Percentiles rank a stretch among this genome's conserved stretches.
phyloP scores from a whole-genome alignment of 495 filamentous ascomycete genomes.

The Xylaria intraflava region DNA sequence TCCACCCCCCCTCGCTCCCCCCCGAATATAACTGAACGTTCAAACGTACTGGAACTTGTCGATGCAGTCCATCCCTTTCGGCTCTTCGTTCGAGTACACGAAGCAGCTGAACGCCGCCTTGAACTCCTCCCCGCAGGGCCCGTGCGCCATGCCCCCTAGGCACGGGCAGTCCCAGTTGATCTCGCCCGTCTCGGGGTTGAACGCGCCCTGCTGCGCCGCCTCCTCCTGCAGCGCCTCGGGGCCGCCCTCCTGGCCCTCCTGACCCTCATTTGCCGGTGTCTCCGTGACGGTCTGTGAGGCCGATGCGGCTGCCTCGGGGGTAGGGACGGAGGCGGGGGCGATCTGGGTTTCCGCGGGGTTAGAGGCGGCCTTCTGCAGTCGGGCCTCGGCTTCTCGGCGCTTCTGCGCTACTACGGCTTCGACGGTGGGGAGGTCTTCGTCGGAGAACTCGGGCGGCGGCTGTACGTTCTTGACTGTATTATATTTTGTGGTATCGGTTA shows the following conservation, averaged over 20 bases:
- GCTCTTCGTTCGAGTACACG: constrained; percentile 85
- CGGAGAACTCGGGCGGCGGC: constrained; percentile 36
- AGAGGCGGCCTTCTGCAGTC: constrained; percentile 17
- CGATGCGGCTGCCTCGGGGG: constrained; percentile 13
- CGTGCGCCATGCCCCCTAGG: constrained; percentile 93
- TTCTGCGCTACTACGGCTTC: constrained; percentile 48
- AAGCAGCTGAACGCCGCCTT: constrained; percentile 95
- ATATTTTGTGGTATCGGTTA: constrained; percentile 2
- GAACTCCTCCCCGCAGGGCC: constrained; percentile 94
- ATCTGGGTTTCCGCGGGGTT: constrained; percentile 14
- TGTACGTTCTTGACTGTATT: constrained; percentile 30
- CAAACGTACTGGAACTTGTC: constrained; percentile 85
- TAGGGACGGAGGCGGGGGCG: no score
- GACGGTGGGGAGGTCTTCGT: constrained; percentile 43
- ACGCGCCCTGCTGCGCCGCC: constrained; percentile 78
- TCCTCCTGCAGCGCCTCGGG: constrained; percentile 68
- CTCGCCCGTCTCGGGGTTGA: constrained; percentile 97
- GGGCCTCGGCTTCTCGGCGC: constrained; percentile 32
- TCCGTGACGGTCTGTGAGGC: constrained; percentile 18
- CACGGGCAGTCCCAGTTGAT: constrained; percentile 99
- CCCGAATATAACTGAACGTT: no score
- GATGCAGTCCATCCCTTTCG: constrained; percentile 98
- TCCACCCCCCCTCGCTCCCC: no score
- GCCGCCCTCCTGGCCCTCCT: constrained; percentile 17
- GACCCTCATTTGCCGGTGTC: constrained; percentile 15